These are phyloP conservation scores for Scheffersomyces illinoinensis DNA, from an alignment of 1,139 yeast genomes.

Conservation along the genomic window DNA sequence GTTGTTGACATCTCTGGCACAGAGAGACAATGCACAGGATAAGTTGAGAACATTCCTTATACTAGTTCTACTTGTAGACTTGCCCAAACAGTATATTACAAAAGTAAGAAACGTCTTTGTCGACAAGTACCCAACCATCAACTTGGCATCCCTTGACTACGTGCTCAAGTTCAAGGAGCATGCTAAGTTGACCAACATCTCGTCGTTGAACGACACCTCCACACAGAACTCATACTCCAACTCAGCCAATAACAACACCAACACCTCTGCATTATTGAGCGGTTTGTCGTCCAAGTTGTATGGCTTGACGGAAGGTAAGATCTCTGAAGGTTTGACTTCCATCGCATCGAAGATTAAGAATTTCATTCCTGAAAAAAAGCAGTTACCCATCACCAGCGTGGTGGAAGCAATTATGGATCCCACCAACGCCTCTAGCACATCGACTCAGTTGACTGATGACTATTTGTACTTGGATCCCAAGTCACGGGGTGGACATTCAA, in stretches of 20 bases:
- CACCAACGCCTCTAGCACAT: conserved; percentile 55
- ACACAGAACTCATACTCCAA: conserved; percentile 18
- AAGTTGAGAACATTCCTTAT: conserved; percentile 87
- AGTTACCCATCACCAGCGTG: conserved; percentile 84
- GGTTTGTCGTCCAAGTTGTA: conserved; percentile 75
- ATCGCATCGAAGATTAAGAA: conserved; percentile 86
- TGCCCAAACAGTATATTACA: conserved; percentile 60
- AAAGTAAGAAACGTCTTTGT: conserved; percentile 66
- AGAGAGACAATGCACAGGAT: conserved; percentile 64
- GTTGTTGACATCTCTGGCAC: conserved; percentile 49
- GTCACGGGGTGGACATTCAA: conserved; percentile 84
- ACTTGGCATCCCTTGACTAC: conserved; percentile 65
- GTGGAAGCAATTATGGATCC: conserved; percentile 95
- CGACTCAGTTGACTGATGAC: conserved; percentile 76
- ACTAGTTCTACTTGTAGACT: conserved; percentile 54
- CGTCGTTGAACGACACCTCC: conserved; percentile 28
- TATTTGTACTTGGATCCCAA: conserved; percentile 90
- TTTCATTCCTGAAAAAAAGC: conserved; percentile 82
- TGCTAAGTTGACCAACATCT: conserved; percentile 61
- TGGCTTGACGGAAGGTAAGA: conserved; percentile 82
- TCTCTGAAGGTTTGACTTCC: conserved; percentile 79
- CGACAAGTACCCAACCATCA: conserved; percentile 56
- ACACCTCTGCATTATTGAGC: conserved; percentile 67
- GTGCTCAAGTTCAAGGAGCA: conserved; percentile 80
- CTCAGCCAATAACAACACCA: conserved; percentile 14